Base-by-base conservation (phyloP, 2,329 filamentous ascomycete genomes). In the Fusarium verrucosum region DNA sequence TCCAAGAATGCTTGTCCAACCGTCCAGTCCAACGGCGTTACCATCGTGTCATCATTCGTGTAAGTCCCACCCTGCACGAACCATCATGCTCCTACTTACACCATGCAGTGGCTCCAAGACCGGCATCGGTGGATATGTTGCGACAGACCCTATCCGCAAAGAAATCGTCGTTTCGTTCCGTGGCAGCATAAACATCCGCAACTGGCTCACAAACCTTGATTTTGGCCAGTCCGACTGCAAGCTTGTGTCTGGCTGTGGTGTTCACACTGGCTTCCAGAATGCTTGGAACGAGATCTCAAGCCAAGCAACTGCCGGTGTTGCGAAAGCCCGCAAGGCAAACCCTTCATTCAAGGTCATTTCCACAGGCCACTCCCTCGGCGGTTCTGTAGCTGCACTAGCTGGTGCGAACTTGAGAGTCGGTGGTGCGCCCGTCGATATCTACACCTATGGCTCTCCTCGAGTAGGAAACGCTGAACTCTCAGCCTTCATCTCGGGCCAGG, bases 291-390 rank as follows among this genome's bases (percentile, higher is more conserved):
- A 89, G 60, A 80, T 88, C 19, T 69, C 78, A 14, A 50, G 54
- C 3, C 67, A 70, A 6, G 80, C 84, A 16, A 65, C 83, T 8
- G 64, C 70, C 2, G 81, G 80, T 50, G 71, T 90, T 20, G 63
- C 74, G 19, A 57, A 73, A 2, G 85, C 85, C 4, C 73, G 72
- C 36, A 69, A 72, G 2, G 73, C 78, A 25, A 76, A 86, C 76
- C 85, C 87, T 1, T 62, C 58, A 43, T 89, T 83, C 78, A 74
- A 74, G 41, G 71, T 90, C 71, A 73, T 89, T 17, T 74, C 83
- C n/a, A 87, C 87, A 0, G 90, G 89, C 32, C 89, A 92, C 78
- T 89, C 87, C 10, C 84, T 92, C 5, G 89, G 89, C 43, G 89
- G 80, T 23, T 88, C 88, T 8, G 78, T 92, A 3, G 87, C 84